Evolutionary conservation across 2,329 filamentous ascomycete species (phyloP).

Genomic region (Fusarium sp.): DNA sequence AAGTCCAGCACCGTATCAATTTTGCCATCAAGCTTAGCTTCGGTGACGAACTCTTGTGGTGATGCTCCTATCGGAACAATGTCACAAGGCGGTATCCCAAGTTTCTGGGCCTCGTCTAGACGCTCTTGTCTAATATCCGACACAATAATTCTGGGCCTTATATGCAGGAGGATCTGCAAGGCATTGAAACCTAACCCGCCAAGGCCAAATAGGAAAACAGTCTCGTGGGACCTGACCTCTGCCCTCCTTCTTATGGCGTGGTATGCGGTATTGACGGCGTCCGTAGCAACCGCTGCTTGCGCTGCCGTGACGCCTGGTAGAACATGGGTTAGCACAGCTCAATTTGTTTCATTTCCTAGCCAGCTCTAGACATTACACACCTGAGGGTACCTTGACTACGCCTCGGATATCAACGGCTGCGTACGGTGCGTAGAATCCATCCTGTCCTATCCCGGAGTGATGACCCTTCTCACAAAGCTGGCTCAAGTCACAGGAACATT

Average conservation of each 20-base stretch:
- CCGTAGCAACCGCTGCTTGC: constrained; percentile 36
- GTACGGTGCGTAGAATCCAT: constrained; percentile 58
- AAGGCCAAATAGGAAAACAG: constrained; percentile 31
- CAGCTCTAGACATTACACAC: neutral
- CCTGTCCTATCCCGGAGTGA: constrained; percentile 58
- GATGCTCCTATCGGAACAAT: constrained; percentile 24
- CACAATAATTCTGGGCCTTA: constrained; percentile 30
- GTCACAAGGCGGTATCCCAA: constrained; percentile 18
- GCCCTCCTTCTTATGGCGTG: constrained; percentile 34
- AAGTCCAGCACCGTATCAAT: constrained; percentile 38
- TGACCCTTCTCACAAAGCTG: constrained; percentile 53
- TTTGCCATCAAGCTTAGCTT: constrained; percentile 2
- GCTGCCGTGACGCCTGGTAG: constrained; percentile 26
- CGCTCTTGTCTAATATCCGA: constrained; percentile 34
- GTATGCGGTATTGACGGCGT: constrained; percentile 37
- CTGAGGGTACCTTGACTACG: constrained; percentile 27
- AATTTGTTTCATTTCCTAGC: neutral
- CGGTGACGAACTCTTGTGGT: constrained; percentile 23
- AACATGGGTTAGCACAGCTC: neutral
- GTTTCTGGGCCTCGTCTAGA: constrained; percentile 23
- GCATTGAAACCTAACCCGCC: constrained; percentile 36
- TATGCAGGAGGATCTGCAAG: constrained; percentile 28
- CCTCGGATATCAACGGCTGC: constrained; percentile 45
- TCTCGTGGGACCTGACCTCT: constrained; percentile 24
- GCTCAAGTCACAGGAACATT: constrained; percentile 54